Evolutionary conservation across 1,284 basidiomycete genomes (phyloP), one percentile per base, ranked within the genome.

Genomic region (Mrakiaceae sp.): DNA sequence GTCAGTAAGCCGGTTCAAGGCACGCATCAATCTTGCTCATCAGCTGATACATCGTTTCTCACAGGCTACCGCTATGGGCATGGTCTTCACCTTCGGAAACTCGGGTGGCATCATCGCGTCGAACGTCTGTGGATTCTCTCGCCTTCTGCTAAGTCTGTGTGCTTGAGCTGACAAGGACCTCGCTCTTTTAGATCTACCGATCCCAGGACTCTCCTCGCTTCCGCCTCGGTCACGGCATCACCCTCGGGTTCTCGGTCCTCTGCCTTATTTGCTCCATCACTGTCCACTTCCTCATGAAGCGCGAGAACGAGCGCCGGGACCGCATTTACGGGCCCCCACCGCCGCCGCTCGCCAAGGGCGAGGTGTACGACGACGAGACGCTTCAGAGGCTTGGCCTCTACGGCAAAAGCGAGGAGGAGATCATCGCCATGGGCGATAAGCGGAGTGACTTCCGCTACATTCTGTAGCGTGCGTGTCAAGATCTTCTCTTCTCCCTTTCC

Each of bases 21-120:
- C 46, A 1, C 27, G 27, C 27, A 27, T 27, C 27, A 27, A 27
- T 27, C 27, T 27, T 27, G 27, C 27, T 27, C 27, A 40, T 49
- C 3, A 10, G 10, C 10, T 10, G 53, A 55, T 10, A 16, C 5
- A 59, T 46, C 52, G 57, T 42, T 39, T 12, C 47, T 53, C 16
- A 52, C 68, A 77, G 56, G 78, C 76, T 8, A 72, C 75, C 0
- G 74, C 74, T 3, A 79, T 80, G 77, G 78, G 78, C 4, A 69
- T 80, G 62, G 74, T 79, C 61, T 80, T 80, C 71, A 75, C 75
- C 27, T 70, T 73, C 52, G 79, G 79, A 56, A 79, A 80, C 70
- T 69, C 71, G 2, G 78, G 78, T 5, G 79, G 79, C 49, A 78
- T 81, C 72, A 73, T 27, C 27, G 27, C 27, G 27, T 27, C 27